These are phyloP conservation scores for Talaromyces sp. DNA, from an alignment of 2,329 filamentous ascomycete species.

Conservation along the genomic window DNA sequence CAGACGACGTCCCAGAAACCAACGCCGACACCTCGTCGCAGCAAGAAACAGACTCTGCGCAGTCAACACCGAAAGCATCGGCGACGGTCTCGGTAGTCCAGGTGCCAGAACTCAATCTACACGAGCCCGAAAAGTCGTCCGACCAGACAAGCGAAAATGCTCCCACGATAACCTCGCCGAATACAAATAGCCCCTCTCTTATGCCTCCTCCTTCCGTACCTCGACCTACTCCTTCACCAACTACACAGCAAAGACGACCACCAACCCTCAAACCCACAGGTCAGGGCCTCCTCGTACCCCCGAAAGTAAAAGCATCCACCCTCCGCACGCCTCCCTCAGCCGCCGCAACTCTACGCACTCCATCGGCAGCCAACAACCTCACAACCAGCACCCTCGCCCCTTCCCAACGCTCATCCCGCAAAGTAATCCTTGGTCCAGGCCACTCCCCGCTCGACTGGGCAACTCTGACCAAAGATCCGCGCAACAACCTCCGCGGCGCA, in stretches of 20 bases:
- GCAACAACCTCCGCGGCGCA: slow-evolving; percentile 63
- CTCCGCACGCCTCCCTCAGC: slow-evolving; percentile 44
- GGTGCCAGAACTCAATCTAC: slow-evolving; percentile 34
- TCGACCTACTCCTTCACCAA: slow-evolving; percentile 18
- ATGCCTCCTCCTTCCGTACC: slow-evolving; percentile 32
- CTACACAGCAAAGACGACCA: slow-evolving; percentile 20
- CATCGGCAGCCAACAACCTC: slow-evolving; percentile 40
- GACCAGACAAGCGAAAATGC: not conserved
- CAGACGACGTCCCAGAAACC: not conserved
- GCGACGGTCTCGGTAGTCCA: slow-evolving; percentile 27
- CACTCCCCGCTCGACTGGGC: slow-evolving; percentile 98
- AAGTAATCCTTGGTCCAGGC: slow-evolving; percentile 80
- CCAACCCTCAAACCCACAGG: slow-evolving; percentile 16
- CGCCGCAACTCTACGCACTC: slow-evolving; percentile 43
- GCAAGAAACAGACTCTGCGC: slow-evolving; percentile 21
- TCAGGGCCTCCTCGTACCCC: slow-evolving; percentile 25
- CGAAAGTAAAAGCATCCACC: slow-evolving; percentile 27
- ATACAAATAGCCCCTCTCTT: slow-evolving; percentile 24
- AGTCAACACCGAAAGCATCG: slow-evolving; percentile 38
- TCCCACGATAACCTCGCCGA: not conserved
- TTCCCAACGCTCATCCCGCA: slow-evolving; percentile 40
- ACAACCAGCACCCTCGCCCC: slow-evolving; percentile 44
- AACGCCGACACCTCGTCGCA: slow-evolving; percentile 14
- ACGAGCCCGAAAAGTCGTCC: slow-evolving; percentile 21
- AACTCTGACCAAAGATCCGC: slow-evolving; percentile 62